Conservation (phyloP, 306 rosid species). For the Cucumis melo region DNA sequence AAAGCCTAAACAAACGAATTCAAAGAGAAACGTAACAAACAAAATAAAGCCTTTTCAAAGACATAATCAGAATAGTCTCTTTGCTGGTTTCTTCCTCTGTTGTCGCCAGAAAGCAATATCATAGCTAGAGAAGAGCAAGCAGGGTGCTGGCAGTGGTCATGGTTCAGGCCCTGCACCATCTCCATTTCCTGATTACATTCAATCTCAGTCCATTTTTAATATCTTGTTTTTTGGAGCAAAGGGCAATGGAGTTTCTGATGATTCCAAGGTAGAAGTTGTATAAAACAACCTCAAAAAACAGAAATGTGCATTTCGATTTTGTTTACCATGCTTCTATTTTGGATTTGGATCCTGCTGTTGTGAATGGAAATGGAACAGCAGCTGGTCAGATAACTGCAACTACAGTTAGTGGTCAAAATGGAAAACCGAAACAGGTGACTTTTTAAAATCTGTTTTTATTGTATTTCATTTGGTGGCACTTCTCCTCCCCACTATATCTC, state of each 20-base stretch:
- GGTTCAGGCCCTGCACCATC: slow-evolving; percentile 26
- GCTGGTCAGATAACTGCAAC: slow-evolving; percentile 76
- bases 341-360: slow-evolving; percentile 52
- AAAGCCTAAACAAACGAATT: too few species aligned
- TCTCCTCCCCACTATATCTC: background rate
- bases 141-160: slow-evolving; percentile 12
- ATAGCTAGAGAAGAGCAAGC: slow-evolving; percentile 26
- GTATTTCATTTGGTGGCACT: background rate
- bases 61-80: too few species aligned
- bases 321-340: slow-evolving; percentile 5
- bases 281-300: background rate
- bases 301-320: background rate
- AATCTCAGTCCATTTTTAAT: slow-evolving; percentile 24
- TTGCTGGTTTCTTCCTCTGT: slow-evolving; percentile 22
- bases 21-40: too few species aligned
- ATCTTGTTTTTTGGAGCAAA: slow-evolving; percentile 68
- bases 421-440: slow-evolving; percentile 74
- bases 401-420: slow-evolving; percentile 62
- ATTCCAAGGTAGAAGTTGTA: slow-evolving; percentile 44
- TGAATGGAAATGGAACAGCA: slow-evolving; percentile 72
- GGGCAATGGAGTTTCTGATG: slow-evolving; percentile 69
- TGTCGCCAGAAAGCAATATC: slow-evolving; percentile 43
- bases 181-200: slow-evolving; percentile 26
- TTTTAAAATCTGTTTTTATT: background rate
- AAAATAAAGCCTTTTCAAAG: too few species aligned